phyloP scores from a whole-genome alignment of 2,329 filamentous ascomycete genomes.

The Aureobasidium sp. region DNA sequence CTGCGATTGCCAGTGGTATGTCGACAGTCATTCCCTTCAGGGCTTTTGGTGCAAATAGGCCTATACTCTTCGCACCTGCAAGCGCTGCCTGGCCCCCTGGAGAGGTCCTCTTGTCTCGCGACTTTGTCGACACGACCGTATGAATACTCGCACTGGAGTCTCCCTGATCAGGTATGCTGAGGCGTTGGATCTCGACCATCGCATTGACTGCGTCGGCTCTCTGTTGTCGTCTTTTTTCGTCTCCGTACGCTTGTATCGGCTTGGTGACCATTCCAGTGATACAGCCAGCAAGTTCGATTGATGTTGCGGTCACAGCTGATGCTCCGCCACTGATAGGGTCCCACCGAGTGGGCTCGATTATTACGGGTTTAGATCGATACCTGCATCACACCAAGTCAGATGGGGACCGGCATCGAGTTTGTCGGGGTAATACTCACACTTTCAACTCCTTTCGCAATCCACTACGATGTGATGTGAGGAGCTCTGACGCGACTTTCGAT shows the following conservation, averaged over 20 bases:
- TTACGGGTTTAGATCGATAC: background rate
- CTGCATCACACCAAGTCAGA: too few species aligned
- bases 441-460: slow-evolving; percentile 67
- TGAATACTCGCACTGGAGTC: background rate
- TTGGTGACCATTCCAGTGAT: slow-evolving; percentile 21
- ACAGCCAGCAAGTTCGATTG: slow-evolving; percentile 65
- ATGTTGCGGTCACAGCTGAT: slow-evolving; percentile 21
- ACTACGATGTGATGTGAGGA: slow-evolving; percentile 56
- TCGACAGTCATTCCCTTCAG: background rate
- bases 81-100: background rate
- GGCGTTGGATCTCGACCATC: background rate
- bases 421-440: slow-evolving; percentile 3
- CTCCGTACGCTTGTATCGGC: background rate
- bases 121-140: background rate
- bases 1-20: background rate
- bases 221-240: background rate
- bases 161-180: background rate
- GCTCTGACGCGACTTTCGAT: background rate
- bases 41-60: background rate
- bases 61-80: background rate
- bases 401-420: too few species aligned
- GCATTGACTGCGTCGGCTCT: too few species aligned
- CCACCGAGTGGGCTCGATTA: background rate
- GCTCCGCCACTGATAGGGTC: background rate
- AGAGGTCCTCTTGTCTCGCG: background rate